Conservation (phyloP, 495 filamentous ascomycete species). For the Talaromyces thailandensis region DNA sequence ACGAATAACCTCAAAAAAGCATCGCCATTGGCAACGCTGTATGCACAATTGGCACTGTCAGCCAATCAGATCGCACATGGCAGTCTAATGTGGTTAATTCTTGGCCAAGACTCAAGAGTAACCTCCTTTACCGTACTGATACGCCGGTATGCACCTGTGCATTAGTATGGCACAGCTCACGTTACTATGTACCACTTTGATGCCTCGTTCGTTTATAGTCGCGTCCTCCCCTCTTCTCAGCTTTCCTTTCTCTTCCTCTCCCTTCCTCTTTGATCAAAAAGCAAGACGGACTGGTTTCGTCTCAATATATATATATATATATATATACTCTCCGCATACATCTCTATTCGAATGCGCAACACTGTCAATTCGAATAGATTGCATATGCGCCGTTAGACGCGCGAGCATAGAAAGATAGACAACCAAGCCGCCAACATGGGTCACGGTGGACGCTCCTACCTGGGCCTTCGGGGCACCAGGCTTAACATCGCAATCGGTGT, state of each 20-base stretch:
- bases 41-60: neutral
- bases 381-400: neutral
- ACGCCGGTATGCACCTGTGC: neutral
- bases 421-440: neutral
- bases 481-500: slow-evolving; percentile 59
- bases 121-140: neutral
- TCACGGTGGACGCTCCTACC: slow-evolving; percentile 24
- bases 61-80: neutral
- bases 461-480: slow-evolving; percentile 53
- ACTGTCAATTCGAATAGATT: neutral
- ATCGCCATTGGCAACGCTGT: neutral
- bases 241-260: neutral
- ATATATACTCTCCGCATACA: no score
- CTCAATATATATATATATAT: neutral
- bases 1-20: neutral
- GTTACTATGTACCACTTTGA: neutral
- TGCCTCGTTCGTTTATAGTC: neutral
- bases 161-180: neutral
- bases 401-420: neutral
- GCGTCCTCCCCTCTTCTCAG: neutral
- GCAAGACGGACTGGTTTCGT: neutral
- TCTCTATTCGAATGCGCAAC: neutral
- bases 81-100: neutral
- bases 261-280: neutral
- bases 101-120: neutral